Evolutionary conservation across 2,329 filamentous ascomycete species (phyloP), one percentile per base, ranked within the genome.

Genomic region (Pseudogymnoascus sp.): DNA sequence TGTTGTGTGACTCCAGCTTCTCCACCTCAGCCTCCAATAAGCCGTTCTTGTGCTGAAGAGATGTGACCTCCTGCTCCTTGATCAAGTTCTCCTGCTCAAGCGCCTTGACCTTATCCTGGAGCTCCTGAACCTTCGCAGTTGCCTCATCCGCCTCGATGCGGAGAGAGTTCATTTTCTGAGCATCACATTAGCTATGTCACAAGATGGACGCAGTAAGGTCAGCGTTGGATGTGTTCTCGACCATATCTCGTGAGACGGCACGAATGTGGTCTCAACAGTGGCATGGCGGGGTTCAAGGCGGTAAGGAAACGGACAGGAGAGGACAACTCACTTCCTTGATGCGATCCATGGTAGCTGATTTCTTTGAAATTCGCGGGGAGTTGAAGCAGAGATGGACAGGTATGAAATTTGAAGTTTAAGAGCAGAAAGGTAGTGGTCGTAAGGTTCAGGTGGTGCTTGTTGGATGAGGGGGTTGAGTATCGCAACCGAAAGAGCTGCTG

Each of bases 51-150:
- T 98, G 93, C 76, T 89, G 87, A 73, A 98, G 86, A 62, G 95
- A 98, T 70, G 90, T 96, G 78, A 98, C 96, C 78, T 98, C 93
- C 80, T 98, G 93, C 82, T 98, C 95, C 83, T 98, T 98, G 75
- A 89, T 84, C 67, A 96, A 84, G 78, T 92, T 96, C 82, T 98
- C 93, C 79, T 96, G 89, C 81, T 99, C 93, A 68, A 98, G 85
- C 62, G 80, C 78, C 84, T 97, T 98, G 81, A 97, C 84, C 81
- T 91, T 93, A 72, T 78, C 70, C 81, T 95, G 87, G 70, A 96
- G 86, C 80, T 98, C 93, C 76, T 97, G 91, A 68, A 89, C 88
- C 81, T 93, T 89, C 75, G 82, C 79, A 68, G 86, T 80, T 68
- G 90, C 88, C 76, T 95, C 89, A 75, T 98, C 95, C 74, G 91